phyloP scores from a whole-genome alignment of 805 yeast genomes.

The Cyberlindnera xylosilytica region DNA sequence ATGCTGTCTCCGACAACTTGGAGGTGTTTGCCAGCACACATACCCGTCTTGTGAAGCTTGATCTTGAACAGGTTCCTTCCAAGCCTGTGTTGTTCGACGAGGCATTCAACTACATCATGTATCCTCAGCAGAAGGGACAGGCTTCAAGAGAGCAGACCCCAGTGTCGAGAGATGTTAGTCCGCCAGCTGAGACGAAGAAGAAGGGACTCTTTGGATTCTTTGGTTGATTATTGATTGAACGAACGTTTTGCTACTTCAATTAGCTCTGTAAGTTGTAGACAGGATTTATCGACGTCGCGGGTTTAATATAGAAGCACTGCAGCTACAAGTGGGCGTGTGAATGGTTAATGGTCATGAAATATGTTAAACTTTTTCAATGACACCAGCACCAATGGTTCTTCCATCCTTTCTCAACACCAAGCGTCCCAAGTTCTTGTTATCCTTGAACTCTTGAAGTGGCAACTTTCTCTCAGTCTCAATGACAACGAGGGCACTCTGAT shows the following conservation, averaged over 20 bases:
- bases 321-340: no score
- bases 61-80: constrained; percentile 53
- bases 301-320: no score
- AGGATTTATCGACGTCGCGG: no score
- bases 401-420: constrained; percentile 99
- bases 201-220: constrained; percentile 74
- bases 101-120: constrained; percentile 77
- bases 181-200: constrained; percentile 35
- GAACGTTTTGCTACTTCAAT: no score
- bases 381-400: constrained; percentile 99
- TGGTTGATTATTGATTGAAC: constrained; percentile 43
- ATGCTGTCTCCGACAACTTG: constrained; percentile 23
- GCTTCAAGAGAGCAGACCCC: constrained; percentile 11
- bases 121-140: constrained; percentile 23
- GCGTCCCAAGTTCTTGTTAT: constrained; percentile 97
- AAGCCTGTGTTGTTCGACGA: constrained; percentile 92
- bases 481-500: constrained; percentile 93
- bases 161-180: constrained; percentile 5
- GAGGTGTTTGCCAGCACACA: constrained; percentile 22
- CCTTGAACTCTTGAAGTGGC: constrained; percentile 92
- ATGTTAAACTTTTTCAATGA: constrained; percentile 64
- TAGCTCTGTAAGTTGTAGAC: no score
- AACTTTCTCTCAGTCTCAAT: constrained; percentile 80
- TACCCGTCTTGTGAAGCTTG: constrained; percentile 29
- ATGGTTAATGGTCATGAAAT: not conserved